These are phyloP conservation scores for Fusarium sp. DNA, from an alignment of 2,329 filamentous ascomycete species.

Conservation along the genomic window DNA sequence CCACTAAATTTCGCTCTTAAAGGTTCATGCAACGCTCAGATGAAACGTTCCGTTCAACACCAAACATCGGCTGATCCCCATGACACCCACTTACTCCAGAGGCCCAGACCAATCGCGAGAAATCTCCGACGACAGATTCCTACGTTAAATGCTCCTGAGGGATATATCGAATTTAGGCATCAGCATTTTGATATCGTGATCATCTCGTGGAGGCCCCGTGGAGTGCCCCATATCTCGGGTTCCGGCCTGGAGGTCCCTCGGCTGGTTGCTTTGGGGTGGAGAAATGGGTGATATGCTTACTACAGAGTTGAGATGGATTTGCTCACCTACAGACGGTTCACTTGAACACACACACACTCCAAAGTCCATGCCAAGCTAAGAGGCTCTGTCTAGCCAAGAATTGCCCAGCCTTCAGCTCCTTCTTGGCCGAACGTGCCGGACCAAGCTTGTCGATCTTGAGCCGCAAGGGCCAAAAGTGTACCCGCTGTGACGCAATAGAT, in stretches of 20 bases:
- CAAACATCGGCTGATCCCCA: not conserved
- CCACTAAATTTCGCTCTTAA: not conserved
- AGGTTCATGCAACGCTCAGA: not conserved
- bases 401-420: not conserved
- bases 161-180: not conserved
- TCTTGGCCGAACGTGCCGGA: not conserved
- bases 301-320: not conserved
- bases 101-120: not conserved
- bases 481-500: constrained; percentile 2
- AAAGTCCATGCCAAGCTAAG: not conserved
- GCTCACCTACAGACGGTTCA: not conserved
- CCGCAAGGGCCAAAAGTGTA: not conserved
- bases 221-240: not conserved
- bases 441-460: not conserved
- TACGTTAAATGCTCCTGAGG: not conserved
- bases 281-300: not conserved
- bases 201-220: not conserved
- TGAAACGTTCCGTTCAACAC: not conserved
- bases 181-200: not conserved
- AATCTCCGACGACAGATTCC: not conserved
- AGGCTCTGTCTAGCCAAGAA: not conserved
- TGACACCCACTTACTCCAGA: not conserved
- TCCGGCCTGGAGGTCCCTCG: not conserved
- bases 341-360: too few species aligned
- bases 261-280: not conserved